Percentiles rank a stretch among this genome's conserved stretches.
Conservation (phyloP, 2,329 filamentous ascomycete genomes). For the Ilyonectria mors-panacis region DNA sequence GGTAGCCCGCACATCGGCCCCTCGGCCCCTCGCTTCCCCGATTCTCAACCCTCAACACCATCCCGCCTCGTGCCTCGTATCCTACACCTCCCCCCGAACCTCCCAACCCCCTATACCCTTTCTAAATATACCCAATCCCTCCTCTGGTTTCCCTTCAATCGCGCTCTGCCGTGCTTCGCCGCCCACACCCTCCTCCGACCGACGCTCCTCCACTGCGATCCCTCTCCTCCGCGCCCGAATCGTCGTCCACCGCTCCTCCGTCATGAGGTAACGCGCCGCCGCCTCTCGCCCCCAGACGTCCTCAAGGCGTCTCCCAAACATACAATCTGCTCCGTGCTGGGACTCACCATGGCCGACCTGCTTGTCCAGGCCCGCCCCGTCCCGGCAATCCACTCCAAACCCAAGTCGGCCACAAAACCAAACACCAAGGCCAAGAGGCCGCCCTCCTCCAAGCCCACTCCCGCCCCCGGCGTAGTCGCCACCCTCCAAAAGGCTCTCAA, state of each 20-base stretch:
- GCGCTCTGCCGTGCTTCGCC: not conserved
- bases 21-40: not conserved
- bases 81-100: not conserved
- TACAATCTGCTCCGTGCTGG: constrained; percentile 34
- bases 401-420: constrained; percentile 35
- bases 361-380: constrained; percentile 45
- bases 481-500: constrained; percentile 54
- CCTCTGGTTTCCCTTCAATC: not conserved
- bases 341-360: constrained; percentile 47
- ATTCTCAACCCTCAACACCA: not conserved
- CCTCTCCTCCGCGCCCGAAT: not conserved
- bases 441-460: constrained; percentile 23
- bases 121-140: not conserved
- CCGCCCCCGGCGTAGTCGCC: constrained; percentile 39
- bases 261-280: constrained; percentile 25
- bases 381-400: constrained; percentile 40
- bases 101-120: not conserved
- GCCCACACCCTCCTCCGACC: too few relatives aligned
- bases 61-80: constrained; percentile 1
- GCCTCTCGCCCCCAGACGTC: constrained; percentile 32
- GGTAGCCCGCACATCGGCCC: not conserved
- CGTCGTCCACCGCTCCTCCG: constrained; percentile 1
- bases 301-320: constrained; percentile 4
- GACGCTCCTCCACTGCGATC: not conserved
- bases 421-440: constrained; percentile 47